A percentile compares a stretch with the other conserved stretches of the same genome.
Conservation (phyloP, 169 alveolate genomes). For the Amoebophrya sp. region DNA sequence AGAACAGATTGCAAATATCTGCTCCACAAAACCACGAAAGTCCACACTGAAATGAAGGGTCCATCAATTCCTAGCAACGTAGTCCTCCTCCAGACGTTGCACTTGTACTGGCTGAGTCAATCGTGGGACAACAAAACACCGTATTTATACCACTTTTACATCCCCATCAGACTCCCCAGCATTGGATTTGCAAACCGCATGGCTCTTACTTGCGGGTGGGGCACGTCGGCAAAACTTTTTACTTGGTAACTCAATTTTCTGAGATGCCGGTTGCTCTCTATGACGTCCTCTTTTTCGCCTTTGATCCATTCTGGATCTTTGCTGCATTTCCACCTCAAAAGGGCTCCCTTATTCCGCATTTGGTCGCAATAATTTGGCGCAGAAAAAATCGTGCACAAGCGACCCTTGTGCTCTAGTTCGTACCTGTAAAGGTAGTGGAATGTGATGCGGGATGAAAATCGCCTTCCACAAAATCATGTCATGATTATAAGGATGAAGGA, state of each 20-base stretch:
- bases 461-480: no score
- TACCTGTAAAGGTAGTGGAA: no score
- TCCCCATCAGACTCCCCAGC: not conserved
- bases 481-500: no score
- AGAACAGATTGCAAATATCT: no score
- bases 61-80: no score
- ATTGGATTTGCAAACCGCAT: not conserved
- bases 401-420: constrained; percentile 90
- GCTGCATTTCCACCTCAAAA: constrained; percentile 34
- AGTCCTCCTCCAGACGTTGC: no score
- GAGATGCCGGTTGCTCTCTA: not conserved
- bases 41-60: no score
- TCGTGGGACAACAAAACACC: no score
- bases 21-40: no score
- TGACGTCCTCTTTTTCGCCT: not conserved
- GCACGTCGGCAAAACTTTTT: not conserved
- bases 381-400: constrained; percentile 89
- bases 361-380: constrained; percentile 99
- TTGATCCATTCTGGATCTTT: not conserved
- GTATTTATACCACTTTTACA: no score
- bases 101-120: no score
- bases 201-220: not conserved
- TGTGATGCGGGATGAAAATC: no score
- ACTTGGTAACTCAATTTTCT: not conserved
- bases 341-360: constrained; percentile 92